Evolutionary conservation across 257 asterid genomes (phyloP).

Genomic region (Echium plantagineum): DNA sequence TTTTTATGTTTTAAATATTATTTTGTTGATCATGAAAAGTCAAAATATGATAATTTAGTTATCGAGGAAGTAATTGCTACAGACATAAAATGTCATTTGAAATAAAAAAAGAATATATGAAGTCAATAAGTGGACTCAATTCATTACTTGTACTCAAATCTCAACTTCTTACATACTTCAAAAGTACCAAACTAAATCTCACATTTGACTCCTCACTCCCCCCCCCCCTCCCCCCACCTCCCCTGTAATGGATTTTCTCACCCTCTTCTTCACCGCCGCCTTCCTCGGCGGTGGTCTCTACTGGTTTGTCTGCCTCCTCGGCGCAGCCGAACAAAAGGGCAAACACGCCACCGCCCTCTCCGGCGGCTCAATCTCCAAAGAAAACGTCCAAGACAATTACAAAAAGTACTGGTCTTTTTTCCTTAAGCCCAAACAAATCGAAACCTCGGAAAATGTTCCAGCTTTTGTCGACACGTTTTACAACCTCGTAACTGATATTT

Average conservation of each 20-base stretch:
- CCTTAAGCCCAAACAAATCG: conserved; percentile 62
- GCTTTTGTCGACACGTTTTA: conserved; percentile 76
- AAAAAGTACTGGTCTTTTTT: conserved; percentile 71
- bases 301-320: conserved; percentile 61
- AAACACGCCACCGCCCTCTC: conserved; percentile 55
- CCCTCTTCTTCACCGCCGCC: conserved; percentile 49
- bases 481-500: conserved; percentile 72
- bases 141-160: no score
- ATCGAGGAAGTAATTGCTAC: no score
- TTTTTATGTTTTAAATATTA: no score
- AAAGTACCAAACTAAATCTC: neutral
- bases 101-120: no score
- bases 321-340: conserved; percentile 68
- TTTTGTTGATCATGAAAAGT: no score
- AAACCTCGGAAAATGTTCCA: conserved; percentile 51
- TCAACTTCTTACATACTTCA: no score
- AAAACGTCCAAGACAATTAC: conserved; percentile 50
- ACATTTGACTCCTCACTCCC: no score
- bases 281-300: conserved; percentile 50
- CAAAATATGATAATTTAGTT: no score
- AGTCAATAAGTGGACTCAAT: no score
- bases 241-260: conserved; percentile 35
- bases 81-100: no score
- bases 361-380: conserved; percentile 62
- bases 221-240: neutral